phyloP scores from a whole-genome alignment of 345 rosid genomes.

The Bruguiera parviflora region DNA sequence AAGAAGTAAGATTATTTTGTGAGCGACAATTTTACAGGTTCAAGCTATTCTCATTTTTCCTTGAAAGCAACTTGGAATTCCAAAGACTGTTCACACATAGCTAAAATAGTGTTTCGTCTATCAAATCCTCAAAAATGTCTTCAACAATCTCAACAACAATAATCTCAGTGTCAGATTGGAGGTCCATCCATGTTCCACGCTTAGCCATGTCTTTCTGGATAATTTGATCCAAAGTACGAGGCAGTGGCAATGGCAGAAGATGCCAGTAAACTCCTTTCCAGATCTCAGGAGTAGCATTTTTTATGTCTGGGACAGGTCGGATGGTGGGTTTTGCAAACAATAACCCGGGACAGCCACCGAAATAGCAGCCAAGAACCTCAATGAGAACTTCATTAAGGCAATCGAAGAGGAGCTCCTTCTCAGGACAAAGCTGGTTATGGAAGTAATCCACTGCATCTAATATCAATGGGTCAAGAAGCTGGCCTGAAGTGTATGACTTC shows the following conservation, averaged over 20 bases:
- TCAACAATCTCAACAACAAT: conserved; percentile 50
- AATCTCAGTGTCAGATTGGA: conserved; percentile 40
- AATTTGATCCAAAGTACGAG: conserved; percentile 67
- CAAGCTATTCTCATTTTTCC: no score
- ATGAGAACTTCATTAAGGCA: conserved; percentile 72
- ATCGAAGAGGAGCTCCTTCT: conserved; percentile 58
- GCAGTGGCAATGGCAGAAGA: conserved; percentile 60
- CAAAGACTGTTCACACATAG: no score
- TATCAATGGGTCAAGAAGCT: conserved; percentile 59
- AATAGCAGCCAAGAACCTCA: conserved; percentile 46
- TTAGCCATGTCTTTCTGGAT: conserved; percentile 66
- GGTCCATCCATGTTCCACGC: conserved; percentile 65
- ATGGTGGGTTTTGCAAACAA: conserved; percentile 45
- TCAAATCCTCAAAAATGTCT: conserved; percentile 52
- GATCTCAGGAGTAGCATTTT: conserved; percentile 43
- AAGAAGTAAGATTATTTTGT: no score
- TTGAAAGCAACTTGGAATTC: no score
- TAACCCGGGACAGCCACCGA: conserved; percentile 51
- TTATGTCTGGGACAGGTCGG: conserved; percentile 43
- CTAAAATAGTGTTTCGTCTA: conserved; percentile 43
- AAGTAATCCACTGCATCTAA: conserved; percentile 48
- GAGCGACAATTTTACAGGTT: no score
- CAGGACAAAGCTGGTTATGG: conserved; percentile 44
- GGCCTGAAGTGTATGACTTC: conserved; percentile 55
- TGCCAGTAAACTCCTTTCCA: conserved; percentile 69